These are phyloP conservation scores for Thermomucor indicae-seudaticae DNA, from an alignment of 371 early-diverging fungal genomes.

Conservation along the genomic window DNA sequence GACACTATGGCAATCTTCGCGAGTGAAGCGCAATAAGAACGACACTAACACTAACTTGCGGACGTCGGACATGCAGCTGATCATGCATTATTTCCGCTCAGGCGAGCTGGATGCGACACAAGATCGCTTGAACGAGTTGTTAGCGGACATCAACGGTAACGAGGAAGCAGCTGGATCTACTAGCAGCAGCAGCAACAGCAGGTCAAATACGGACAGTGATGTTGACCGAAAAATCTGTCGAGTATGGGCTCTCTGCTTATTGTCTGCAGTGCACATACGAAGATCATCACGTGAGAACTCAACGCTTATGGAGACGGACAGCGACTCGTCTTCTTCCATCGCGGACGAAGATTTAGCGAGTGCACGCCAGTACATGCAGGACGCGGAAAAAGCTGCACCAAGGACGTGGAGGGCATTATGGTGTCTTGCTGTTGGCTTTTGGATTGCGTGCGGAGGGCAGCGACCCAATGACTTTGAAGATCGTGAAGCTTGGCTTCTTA, in stretches of 20 bases:
- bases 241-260: conserved; percentile 9
- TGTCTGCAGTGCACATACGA: conserved; percentile 6
- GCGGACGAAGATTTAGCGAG: conserved; percentile 14
- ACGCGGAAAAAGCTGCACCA: conserved; percentile 3
- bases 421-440: conserved; percentile 27
- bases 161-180: background rate
- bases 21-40: conserved; percentile 1
- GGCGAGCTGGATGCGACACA: conserved; percentile 1
- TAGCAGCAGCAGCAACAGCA: background rate
- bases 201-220: background rate
- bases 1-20: conserved; percentile 5
- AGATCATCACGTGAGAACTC: too few species aligned
- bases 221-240: background rate
- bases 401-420: conserved; percentile 18
- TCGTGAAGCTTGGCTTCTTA: conserved; percentile 10
- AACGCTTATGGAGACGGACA: conserved; percentile 5
- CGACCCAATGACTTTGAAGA: conserved; percentile 11
- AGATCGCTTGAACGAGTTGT: background rate
- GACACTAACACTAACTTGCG: background rate
- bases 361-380: conserved; percentile 9
- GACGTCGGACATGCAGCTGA: background rate
- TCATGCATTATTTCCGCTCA: conserved; percentile 2
- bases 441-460: conserved; percentile 12
- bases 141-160: background rate
- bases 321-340: background rate